A percentile compares a stretch with the other conserved stretches of the same genome.
Evolutionary conservation across 192 early-diverging fungal genomes (phyloP).

Genomic region (Podila minutissima): DNA sequence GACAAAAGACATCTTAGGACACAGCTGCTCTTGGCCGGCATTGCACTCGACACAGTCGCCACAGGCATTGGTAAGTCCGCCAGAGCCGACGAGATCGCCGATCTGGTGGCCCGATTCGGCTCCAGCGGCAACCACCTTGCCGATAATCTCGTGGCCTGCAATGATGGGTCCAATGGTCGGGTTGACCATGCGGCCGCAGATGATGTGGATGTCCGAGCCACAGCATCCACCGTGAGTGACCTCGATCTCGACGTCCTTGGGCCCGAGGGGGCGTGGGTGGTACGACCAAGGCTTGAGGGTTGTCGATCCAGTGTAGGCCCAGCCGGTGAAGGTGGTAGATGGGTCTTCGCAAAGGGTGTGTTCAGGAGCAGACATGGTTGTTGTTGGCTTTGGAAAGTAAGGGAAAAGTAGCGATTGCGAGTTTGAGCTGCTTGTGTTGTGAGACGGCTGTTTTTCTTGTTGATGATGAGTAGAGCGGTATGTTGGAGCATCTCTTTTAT

Average conservation of each 20-base stretch:
- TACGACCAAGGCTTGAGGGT: constrained; percentile 59
- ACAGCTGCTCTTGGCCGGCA: constrained; percentile 39
- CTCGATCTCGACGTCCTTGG: constrained; percentile 77
- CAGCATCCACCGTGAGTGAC: constrained; percentile 83
- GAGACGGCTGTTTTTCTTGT: too few species aligned
- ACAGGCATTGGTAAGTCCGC: constrained; percentile 71
- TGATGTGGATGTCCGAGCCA: constrained; percentile 77
- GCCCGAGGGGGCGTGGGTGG: constrained; percentile 65
- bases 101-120: constrained; percentile 51
- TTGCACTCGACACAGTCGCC: constrained; percentile 54
- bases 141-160: constrained; percentile 64
- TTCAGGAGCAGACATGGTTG: background rate
- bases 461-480: too few species aligned
- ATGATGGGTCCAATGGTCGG: constrained; percentile 29
- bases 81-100: constrained; percentile 73
- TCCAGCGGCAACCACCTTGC: constrained; percentile 49
- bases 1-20: constrained; percentile 53
- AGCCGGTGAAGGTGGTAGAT: constrained; percentile 63
- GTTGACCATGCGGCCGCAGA: constrained; percentile 67
- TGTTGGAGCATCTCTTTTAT: too few species aligned
- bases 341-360: constrained; percentile 52
- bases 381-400: background rate
- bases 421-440: background rate
- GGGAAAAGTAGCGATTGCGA: too few species aligned
- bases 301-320: constrained; percentile 27